These are phyloP conservation scores for Globisporangium abappressorium DNA, from an alignment of 352 stramenopile species.

Conservation along the genomic window DNA sequence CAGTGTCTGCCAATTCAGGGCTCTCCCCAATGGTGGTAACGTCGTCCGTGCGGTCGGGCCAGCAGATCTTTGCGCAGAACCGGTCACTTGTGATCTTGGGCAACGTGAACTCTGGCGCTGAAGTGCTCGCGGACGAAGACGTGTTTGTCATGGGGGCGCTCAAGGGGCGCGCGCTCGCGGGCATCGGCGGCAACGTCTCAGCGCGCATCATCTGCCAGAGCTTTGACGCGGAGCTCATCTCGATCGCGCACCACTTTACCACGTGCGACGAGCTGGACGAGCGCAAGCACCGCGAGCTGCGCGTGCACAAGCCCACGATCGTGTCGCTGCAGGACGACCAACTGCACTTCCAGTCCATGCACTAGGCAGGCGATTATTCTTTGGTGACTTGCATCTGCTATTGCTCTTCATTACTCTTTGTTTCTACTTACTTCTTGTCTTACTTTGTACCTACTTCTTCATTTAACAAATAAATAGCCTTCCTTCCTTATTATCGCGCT, in stretches of 20 bases:
- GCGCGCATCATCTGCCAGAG: conserved; percentile 71
- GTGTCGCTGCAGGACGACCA: conserved; percentile 58
- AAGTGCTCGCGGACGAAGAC: conserved; percentile 86
- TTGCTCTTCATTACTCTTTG: neutral
- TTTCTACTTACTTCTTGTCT: conserved; percentile 7
- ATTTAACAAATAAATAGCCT: conserved; percentile 7
- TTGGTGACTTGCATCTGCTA: neutral
- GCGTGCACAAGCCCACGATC: conserved; percentile 48
- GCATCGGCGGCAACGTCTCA: conserved; percentile 69
- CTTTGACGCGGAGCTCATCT: conserved; percentile 89
- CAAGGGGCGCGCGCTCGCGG: conserved; percentile 82
- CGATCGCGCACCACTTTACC: conserved; percentile 88
- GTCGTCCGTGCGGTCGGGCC: conserved; percentile 76
- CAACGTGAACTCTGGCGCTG: conserved; percentile 83
- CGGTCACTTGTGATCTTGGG: conserved; percentile 80
- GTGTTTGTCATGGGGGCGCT: conserved; percentile 80
- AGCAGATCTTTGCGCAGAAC: conserved; percentile 85
- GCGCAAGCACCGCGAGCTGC: conserved; percentile 35
- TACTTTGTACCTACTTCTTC: neutral
- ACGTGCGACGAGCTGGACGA: conserved; percentile 77
- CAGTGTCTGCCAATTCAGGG: neutral
- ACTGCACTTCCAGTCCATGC: conserved; percentile 63
- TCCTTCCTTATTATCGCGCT: neutral
- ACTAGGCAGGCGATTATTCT: neutral
- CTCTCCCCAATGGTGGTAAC: conserved; percentile 63